Percentiles rank a stretch among this genome's conserved stretches.
These are phyloP conservation scores for Dovyalis caffra DNA, from an alignment of 345 rosid genomes.

Conservation along the genomic window DNA sequence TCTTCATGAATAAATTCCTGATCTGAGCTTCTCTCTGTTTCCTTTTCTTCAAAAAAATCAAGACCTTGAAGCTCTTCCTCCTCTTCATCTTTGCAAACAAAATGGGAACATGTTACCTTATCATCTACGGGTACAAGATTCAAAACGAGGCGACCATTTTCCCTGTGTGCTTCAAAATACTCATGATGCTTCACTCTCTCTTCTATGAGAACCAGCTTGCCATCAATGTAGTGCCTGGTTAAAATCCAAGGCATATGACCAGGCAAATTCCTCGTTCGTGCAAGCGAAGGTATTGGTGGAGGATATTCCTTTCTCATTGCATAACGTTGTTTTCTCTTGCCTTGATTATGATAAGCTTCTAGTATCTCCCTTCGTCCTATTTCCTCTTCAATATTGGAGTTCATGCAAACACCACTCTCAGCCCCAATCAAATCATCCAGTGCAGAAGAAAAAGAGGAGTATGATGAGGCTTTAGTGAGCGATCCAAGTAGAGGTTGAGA, in stretches of 20 bases:
- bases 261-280: conserved; percentile 38
- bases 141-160: conserved; percentile 42
- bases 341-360: neutral
- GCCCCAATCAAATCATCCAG: conserved; percentile 40
- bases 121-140: conserved; percentile 42
- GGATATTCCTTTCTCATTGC: conserved; percentile 32
- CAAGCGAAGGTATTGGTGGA: conserved; percentile 43
- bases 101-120: neutral
- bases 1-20: neutral
- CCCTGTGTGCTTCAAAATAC: conserved; percentile 42
- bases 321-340: neutral
- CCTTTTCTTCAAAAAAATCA: neutral
- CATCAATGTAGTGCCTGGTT: conserved; percentile 36
- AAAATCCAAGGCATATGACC: conserved; percentile 48
- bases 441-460: conserved; percentile 17
- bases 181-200: conserved; percentile 47
- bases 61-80: conserved; percentile 14
- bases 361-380: neutral
- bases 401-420: conserved; percentile 38
- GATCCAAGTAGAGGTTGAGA: conserved; percentile 2
- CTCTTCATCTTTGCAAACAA: neutral
- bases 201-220: conserved; percentile 41
- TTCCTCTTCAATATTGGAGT: neutral
- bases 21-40: conserved; percentile 13
- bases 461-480: conserved; percentile 12